Evolutionary conservation across 345 rosid genomes (phyloP).

Genomic region (Cardamine resedifolia): DNA sequence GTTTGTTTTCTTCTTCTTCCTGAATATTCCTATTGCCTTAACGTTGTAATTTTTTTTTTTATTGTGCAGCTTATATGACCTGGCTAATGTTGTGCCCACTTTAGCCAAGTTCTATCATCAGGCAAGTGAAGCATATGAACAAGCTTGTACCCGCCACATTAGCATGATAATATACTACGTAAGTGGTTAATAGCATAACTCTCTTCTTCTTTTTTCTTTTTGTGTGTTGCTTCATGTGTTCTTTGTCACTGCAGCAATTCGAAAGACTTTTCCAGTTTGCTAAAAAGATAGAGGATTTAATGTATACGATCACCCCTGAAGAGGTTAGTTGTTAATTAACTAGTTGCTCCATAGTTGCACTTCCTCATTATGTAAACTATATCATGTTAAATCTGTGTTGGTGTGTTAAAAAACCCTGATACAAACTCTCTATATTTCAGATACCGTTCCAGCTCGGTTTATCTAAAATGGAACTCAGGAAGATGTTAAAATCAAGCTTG

Average conservation of each 20-base stretch:
- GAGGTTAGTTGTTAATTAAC: conserved; percentile 58
- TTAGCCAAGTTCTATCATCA: conserved; percentile 99
- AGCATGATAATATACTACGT: conserved; percentile 93
- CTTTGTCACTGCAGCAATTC: conserved; percentile 67
- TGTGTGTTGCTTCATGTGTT: conserved; percentile 17
- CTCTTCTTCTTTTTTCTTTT: background rate
- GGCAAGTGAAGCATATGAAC: conserved; percentile 98
- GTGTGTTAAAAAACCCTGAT: background rate
- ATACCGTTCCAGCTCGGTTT: conserved; percentile 92
- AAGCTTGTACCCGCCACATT: conserved; percentile 95
- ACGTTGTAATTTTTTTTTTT: conserved; percentile 14
- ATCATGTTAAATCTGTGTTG: too few species aligned
- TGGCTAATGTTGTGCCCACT: conserved; percentile 93
- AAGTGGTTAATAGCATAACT: conserved; percentile 39
- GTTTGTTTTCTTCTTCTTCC: conserved; percentile 3
- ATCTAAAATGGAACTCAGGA: conserved; percentile 85
- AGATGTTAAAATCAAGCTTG: conserved; percentile 77
- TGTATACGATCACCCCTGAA: conserved; percentile 93
- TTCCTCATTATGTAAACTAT: background rate
- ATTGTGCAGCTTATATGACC: conserved; percentile 90
- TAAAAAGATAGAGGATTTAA: conserved; percentile 83
- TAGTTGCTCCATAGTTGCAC: background rate
- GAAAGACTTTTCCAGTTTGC: conserved; percentile 94
- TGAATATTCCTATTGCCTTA: background rate
- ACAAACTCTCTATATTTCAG: conserved; percentile 44